Base-by-base conservation (phyloP, 2,329 filamentous ascomycete genomes). In the Apiospora koreana region DNA sequence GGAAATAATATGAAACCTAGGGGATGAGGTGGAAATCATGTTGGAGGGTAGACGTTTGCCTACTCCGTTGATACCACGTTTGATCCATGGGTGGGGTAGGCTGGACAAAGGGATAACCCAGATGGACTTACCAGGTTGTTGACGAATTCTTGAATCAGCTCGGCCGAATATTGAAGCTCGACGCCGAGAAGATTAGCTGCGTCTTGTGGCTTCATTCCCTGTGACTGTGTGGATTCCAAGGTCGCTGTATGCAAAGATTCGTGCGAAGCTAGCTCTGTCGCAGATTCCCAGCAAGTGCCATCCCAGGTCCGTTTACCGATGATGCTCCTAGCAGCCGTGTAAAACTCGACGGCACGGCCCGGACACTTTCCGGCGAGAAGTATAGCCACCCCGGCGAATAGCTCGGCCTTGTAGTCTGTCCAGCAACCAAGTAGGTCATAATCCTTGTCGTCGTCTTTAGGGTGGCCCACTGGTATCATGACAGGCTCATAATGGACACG, bases 301-400 rank as follows among this genome's bases (percentile, higher is more conserved):
- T 69, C 68, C 35, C 76, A 79, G 21, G 75, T 71, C 28, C 77
- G 65, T 12, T 67, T 46, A 41, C 23, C n/a, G 25, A 67, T 35
- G 65, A 67, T 67, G 25, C 14, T 7, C 14, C n/a, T 69, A 5
- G 74, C 77, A 0, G 78, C 76, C 21, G 77, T 73, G 14, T 77
- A 72, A 68, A 76, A 78, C 2, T 70, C 58, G 54, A 76, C 71
- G 9, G 76, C 74, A 12, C 76, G 73, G 16, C 43, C 67, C 50
- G 78, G 77, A 38, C 74, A 74, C 31, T 77, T 45, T 35, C 67
- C 50, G 9, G 77, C 72, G 4, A 80, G 68, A 31, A 76, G 71
- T 31, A 74, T 74, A 42, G 77, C 77, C 9, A 77, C 77, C 77
- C 78, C 78, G 35, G 74, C 75, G 46, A 77, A 77, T 58, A 69